phyloP scores from a whole-genome alignment of 257 asterid species.

The Primulina eburnea region DNA sequence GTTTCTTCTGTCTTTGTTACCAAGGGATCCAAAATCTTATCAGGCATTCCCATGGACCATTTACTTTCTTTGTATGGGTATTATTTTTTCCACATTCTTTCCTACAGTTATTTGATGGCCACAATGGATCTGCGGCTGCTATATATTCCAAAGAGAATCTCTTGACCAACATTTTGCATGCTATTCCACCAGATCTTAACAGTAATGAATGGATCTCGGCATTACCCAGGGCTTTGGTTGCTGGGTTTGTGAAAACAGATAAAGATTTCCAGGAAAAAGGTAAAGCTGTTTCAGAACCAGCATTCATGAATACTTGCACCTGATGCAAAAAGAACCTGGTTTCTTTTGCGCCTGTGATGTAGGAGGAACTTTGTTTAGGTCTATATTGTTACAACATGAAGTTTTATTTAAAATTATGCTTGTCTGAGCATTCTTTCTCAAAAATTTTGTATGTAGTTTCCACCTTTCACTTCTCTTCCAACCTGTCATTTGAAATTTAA shows the following conservation, averaged over 20 bases:
- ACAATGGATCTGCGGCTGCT: slow-evolving; percentile 98
- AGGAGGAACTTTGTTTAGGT: slow-evolving; percentile 6
- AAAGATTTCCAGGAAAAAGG: slow-evolving; percentile 95
- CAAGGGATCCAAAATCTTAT: slow-evolving; percentile 4
- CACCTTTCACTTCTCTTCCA: not conserved
- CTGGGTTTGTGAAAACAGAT: slow-evolving; percentile 94
- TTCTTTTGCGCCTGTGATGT: not conserved
- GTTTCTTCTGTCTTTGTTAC: slow-evolving; percentile 4
- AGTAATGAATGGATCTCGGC: slow-evolving; percentile 90
- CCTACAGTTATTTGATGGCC: slow-evolving; percentile 92
- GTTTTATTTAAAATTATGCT: slow-evolving; percentile 1
- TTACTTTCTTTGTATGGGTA: slow-evolving; percentile 13
- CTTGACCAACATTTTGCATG: slow-evolving; percentile 69
- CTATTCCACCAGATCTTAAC: slow-evolving; percentile 82
- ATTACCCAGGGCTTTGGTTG: slow-evolving; percentile 92
- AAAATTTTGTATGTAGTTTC: not conserved
- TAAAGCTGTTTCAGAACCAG: slow-evolving; percentile 20
- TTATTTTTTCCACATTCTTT: slow-evolving; percentile 21
- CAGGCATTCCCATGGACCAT: not conserved
- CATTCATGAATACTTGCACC: slow-evolving; percentile 2
- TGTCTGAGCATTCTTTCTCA: not conserved
- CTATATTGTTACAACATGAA: not conserved
- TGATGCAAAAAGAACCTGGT: not conserved
- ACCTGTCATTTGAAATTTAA: not conserved
- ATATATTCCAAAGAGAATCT: slow-evolving; percentile 85